Evolutionary conservation across 257 asterid species (phyloP).

Genomic region (Forsythia suspensa): DNA sequence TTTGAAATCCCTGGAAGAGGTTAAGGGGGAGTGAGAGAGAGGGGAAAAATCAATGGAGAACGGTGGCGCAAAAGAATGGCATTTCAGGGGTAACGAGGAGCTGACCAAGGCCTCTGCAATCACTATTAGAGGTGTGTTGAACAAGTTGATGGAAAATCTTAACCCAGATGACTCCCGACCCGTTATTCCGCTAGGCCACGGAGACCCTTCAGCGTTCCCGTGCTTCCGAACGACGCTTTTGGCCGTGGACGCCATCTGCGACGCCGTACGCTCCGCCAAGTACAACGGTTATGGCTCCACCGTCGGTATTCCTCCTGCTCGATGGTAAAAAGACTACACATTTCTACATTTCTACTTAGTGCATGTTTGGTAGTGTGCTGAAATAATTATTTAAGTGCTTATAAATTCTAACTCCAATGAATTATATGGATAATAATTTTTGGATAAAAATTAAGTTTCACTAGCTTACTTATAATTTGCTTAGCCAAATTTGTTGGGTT

Average conservation of each 20-base stretch:
- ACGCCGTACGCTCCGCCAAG: slow-evolving; percentile 56
- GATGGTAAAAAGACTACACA: slow-evolving; percentile 38
- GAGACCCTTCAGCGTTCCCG: slow-evolving; percentile 87
- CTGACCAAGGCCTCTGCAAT: slow-evolving; percentile 44
- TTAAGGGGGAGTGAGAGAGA: background rate
- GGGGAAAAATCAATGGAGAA: slow-evolving; percentile 35
- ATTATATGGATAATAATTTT: too few relatives aligned
- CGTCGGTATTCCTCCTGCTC: slow-evolving; percentile 61
- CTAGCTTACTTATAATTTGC: too few relatives aligned
- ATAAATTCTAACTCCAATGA: too few relatives aligned
- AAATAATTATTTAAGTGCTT: too few relatives aligned
- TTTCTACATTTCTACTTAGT: background rate
- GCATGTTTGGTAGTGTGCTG: background rate
- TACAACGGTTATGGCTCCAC: slow-evolving; percentile 75
- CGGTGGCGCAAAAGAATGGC: slow-evolving; percentile 43
- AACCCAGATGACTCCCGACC: slow-evolving; percentile 44
- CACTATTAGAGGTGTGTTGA: slow-evolving; percentile 56
- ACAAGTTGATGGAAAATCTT: slow-evolving; percentile 40
- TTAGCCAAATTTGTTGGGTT: background rate
- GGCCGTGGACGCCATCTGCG: slow-evolving; percentile 66
- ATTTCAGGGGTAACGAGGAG: slow-evolving; percentile 48
- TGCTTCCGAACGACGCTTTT: slow-evolving; percentile 53
- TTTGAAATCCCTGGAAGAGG: background rate
- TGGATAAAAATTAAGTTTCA: too few relatives aligned
- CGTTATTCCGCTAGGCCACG: slow-evolving; percentile 67